A percentile compares a stretch with the other conserved stretches of the same genome.
Evolutionary conservation across 2,329 filamentous ascomycete species (phyloP).

Genomic region (Fusarium sp.): DNA sequence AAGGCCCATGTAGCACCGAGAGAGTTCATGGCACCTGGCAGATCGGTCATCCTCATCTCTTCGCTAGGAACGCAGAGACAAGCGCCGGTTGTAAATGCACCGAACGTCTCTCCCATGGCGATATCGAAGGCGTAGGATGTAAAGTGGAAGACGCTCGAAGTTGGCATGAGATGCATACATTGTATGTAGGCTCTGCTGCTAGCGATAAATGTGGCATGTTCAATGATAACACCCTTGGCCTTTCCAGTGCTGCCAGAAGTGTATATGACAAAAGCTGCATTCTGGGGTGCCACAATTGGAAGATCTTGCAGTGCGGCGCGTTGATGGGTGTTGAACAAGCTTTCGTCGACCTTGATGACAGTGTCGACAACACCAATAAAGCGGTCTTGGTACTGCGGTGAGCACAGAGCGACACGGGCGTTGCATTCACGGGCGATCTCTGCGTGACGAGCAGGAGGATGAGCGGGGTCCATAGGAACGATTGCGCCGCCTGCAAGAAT

Average conservation of each 20-base stretch:
- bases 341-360: not conserved
- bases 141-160: slow-evolving; percentile 42
- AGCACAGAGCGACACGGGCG: slow-evolving; percentile 24
- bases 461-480: slow-evolving; percentile 44
- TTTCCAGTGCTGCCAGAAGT: slow-evolving; percentile 47
- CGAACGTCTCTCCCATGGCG: slow-evolving; percentile 39
- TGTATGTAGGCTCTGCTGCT: slow-evolving; percentile 27
- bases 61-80: slow-evolving; percentile 46
- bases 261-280: slow-evolving; percentile 39
- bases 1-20: slow-evolving; percentile 41
- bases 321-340: not conserved
- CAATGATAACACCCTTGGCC: slow-evolving; percentile 44
- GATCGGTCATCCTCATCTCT: slow-evolving; percentile 35
- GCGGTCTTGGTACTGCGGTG: slow-evolving; percentile 20
- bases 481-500: slow-evolving; percentile 44
- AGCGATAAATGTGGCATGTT: slow-evolving; percentile 32
- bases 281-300: not conserved
- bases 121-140: slow-evolving; percentile 46
- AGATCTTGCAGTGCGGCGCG: not conserved
- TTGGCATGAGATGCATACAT: slow-evolving; percentile 15
- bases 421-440: slow-evolving; percentile 20
- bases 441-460: slow-evolving; percentile 30
- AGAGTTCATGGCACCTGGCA: slow-evolving; percentile 32
- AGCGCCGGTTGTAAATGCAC: slow-evolving; percentile 26
- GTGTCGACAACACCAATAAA: not conserved